Percentiles rank a stretch among this genome's conserved stretches.
Evolutionary conservation across 2,329 filamentous ascomycete species (phyloP).

Genomic region (Sporothrix pallida): DNA sequence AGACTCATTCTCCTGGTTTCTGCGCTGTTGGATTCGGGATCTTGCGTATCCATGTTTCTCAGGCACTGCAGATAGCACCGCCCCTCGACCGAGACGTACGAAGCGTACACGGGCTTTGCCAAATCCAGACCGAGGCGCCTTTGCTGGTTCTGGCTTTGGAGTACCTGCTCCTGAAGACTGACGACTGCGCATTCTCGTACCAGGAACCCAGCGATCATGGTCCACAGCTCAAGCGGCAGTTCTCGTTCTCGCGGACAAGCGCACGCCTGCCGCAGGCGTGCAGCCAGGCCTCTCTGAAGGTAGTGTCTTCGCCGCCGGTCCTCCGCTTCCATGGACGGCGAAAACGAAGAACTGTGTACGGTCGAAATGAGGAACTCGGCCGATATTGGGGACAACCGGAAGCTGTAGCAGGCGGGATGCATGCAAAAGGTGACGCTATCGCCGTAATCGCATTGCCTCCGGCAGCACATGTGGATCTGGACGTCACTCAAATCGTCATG

Average conservation of each 20-base stretch:
- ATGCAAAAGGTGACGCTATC: constrained; percentile 28
- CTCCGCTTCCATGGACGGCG: neutral
- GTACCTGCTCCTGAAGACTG: constrained; percentile 22
- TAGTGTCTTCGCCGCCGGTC: neutral
- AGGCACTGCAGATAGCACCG: constrained; percentile 24
- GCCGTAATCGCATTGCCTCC: constrained; percentile 21
- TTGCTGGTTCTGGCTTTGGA: constrained; percentile 15
- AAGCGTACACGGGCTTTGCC: constrained; percentile 25
- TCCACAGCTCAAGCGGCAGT: constrained; percentile 27
- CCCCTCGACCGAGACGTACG: constrained; percentile 25
- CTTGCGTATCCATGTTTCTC: constrained; percentile 2
- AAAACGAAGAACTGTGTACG: constrained; percentile 1
- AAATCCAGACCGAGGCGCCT: constrained; percentile 18
- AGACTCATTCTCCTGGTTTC: constrained; percentile 19
- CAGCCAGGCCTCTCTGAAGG: neutral
- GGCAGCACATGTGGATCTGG: constrained; percentile 27
- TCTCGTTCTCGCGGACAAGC: constrained; percentile 17
- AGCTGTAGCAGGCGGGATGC: constrained; percentile 25
- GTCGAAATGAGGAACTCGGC: constrained; percentile 12
- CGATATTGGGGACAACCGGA: constrained; percentile 10
- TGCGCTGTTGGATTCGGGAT: neutral
- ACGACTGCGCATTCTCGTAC: constrained; percentile 26
- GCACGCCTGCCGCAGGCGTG: constrained; percentile 4
- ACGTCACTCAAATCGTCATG: constrained; percentile 21
- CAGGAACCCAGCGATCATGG: constrained; percentile 22